Percentiles rank a stretch among this genome's conserved stretches.
These are phyloP conservation scores for Nothophytophthora sp. DNA, from an alignment of 352 stramenopile genomes.

Conservation along the genomic window DNA sequence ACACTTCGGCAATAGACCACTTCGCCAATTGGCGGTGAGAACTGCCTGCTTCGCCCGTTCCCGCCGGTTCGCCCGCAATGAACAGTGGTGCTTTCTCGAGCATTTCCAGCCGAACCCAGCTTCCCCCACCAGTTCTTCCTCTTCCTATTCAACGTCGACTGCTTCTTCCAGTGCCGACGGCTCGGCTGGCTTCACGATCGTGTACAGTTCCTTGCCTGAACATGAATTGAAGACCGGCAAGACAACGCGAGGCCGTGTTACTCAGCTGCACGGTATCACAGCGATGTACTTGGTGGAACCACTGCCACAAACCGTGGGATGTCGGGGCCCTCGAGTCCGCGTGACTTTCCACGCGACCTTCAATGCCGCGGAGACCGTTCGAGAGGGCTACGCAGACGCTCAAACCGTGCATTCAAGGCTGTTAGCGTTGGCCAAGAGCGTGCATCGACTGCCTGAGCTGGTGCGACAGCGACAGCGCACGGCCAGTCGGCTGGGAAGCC, in stretches of 20 bases:
- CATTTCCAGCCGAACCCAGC: slow-evolving; percentile 24
- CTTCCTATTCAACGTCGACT: slow-evolving; percentile 2
- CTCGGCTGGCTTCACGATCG: slow-evolving; percentile 30
- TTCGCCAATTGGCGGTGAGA: slow-evolving; percentile 45
- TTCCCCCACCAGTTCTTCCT: slow-evolving; percentile 2
- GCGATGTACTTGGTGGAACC: slow-evolving; percentile 37
- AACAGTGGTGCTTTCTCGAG: slow-evolving; percentile 55
- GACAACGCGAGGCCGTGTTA: slow-evolving; percentile 25
- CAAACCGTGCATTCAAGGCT: slow-evolving; percentile 27
- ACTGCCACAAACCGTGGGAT: slow-evolving; percentile 13
- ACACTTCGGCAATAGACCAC: too few species aligned
- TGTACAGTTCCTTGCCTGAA: slow-evolving; percentile 28
- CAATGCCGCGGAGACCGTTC: slow-evolving; percentile 7
- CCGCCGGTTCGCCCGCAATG: slow-evolving; percentile 32
- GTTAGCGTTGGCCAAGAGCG: slow-evolving; percentile 23
- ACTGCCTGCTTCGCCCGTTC: slow-evolving; percentile 41
- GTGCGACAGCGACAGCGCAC: slow-evolving; percentile 22
- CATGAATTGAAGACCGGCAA: slow-evolving; percentile 32
- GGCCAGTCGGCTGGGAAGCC: slow-evolving; percentile 7
- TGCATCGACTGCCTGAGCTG: slow-evolving; percentile 32
- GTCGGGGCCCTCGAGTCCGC: slow-evolving; percentile 22
- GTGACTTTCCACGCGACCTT: slow-evolving; percentile 48
- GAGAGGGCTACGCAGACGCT: slow-evolving; percentile 20
- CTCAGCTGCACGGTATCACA: slow-evolving; percentile 42
- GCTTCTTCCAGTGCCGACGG: slow-evolving; percentile 17